phyloP scores from a whole-genome alignment of 305 asterid species.

The Fraxinus baroniana region DNA sequence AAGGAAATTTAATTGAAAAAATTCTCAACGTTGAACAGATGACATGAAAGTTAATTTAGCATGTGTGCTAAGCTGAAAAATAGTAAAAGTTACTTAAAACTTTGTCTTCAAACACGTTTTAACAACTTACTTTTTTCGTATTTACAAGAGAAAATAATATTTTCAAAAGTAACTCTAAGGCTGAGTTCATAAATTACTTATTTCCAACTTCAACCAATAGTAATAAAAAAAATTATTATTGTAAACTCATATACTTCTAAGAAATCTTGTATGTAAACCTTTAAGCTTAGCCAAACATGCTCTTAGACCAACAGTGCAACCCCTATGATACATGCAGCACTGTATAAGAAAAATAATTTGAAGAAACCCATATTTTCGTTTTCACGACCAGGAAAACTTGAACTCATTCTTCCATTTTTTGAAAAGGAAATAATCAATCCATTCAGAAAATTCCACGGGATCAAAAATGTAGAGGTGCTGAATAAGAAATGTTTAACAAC shows the following conservation, averaged over 20 bases:
- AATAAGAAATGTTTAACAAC: conserved; percentile 31
- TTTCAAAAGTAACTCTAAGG: neutral
- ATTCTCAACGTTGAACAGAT: neutral
- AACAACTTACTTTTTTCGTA: neutral
- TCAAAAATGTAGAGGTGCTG: neutral
- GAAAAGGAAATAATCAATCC: neutral
- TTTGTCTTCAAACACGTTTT: neutral
- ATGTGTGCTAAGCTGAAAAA: neutral
- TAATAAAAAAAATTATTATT: neutral
- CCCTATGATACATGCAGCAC: neutral
- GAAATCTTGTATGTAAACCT: neutral
- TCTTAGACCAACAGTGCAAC: neutral
- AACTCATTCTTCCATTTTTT: neutral
- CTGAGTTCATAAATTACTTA: neutral
- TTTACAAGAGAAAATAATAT: neutral
- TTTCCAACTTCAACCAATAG: neutral
- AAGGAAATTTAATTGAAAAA: neutral
- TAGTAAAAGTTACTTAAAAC: neutral
- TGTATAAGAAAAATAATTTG: neutral
- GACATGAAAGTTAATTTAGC: neutral
- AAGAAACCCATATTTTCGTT: neutral
- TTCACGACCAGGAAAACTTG: neutral
- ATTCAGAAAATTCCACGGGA: neutral
- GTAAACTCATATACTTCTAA: neutral
- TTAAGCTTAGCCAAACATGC: neutral